Evolutionary conservation across 192 early-diverging fungal genomes (phyloP).

Genomic region (Gaertneriomyces semiglobifer): DNA sequence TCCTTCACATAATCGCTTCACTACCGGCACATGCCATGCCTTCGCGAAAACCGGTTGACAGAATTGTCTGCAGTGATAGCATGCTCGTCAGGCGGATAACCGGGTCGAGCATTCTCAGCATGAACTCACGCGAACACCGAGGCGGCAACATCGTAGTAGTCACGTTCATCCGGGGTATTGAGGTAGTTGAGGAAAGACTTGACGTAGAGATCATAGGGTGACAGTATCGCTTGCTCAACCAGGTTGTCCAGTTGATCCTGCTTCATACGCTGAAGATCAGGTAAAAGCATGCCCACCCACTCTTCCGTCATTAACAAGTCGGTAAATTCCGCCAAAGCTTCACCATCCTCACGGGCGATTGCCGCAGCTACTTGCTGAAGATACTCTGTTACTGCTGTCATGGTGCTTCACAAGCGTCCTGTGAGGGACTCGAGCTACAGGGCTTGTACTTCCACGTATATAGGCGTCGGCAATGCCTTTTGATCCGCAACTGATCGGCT

Average conservation of each 20-base stretch:
- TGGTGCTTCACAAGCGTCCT: background rate
- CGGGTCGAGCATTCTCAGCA: background rate
- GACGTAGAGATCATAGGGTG: constrained; percentile 5
- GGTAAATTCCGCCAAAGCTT: constrained; percentile 9
- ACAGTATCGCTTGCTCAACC: background rate
- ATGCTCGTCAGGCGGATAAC: background rate
- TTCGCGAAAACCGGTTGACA: constrained; percentile 9
- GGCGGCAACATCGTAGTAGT: constrained; percentile 24
- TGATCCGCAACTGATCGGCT: too few species aligned
- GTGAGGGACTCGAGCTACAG: too few species aligned
- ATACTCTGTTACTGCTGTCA: constrained; percentile 10
- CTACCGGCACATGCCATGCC: constrained; percentile 17
- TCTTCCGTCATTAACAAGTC: constrained; percentile 5
- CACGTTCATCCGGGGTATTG: constrained; percentile 7
- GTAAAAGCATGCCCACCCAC: constrained; percentile 2
- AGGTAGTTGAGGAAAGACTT: constrained; percentile 16
- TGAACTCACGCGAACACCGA: constrained; percentile 22
- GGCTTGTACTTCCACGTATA: too few species aligned
- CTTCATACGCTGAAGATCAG: background rate
- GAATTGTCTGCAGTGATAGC: constrained; percentile 10
- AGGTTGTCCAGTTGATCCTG: too few species aligned
- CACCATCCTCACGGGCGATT: constrained; percentile 2
- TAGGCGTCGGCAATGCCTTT: too few species aligned
- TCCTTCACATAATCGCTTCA: constrained; percentile 17
- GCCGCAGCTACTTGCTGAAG: constrained; percentile 9